Conservation (phyloP, 805 yeast genomes). For the Brettanomyces anomalus region DNA sequence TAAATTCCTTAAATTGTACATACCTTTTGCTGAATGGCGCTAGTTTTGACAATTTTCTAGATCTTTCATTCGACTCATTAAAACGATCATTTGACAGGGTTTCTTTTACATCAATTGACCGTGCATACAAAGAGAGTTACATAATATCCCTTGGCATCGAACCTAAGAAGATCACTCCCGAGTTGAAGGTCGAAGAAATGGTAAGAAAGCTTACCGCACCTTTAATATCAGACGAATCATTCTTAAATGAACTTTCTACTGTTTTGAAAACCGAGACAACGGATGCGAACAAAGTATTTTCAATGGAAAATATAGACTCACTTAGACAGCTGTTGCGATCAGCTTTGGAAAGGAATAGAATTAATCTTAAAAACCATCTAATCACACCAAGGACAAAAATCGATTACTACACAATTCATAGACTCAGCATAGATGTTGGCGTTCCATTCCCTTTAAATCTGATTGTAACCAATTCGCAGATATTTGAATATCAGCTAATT, state of each 20-base stretch:
- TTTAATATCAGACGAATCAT: slow-evolving; percentile 11
- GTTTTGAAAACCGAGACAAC: slow-evolving; percentile 46
- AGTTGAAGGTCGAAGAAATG: slow-evolving; percentile 10
- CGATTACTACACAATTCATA: slow-evolving; percentile 38
- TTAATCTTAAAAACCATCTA: slow-evolving; percentile 7
- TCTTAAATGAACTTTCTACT: slow-evolving; percentile 30
- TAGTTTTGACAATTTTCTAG: slow-evolving; percentile 44
- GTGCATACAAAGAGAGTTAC: slow-evolving; percentile 19
- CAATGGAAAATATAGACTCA: slow-evolving; percentile 34
- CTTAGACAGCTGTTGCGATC: slow-evolving; percentile 36
- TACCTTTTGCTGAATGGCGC: slow-evolving; percentile 49
- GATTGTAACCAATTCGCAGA: slow-evolving; percentile 57
- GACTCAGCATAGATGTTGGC: slow-evolving; percentile 45
- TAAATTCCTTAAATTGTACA: slow-evolving; percentile 43
- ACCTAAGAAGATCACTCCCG: too few relatives aligned
- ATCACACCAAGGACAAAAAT: slow-evolving; percentile 21
- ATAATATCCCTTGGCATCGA: slow-evolving; percentile 4
- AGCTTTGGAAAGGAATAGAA: slow-evolving; percentile 26
- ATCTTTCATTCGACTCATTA: slow-evolving; percentile 42
- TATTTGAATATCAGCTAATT: slow-evolving; percentile 70
- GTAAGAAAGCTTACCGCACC: slow-evolving; percentile 8
- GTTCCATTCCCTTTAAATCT: slow-evolving; percentile 85
- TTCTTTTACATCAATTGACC: slow-evolving; percentile 25
- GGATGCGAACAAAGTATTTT: slow-evolving; percentile 43
- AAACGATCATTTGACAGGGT: slow-evolving; percentile 24